A percentile compares a stretch with the other conserved stretches of the same genome.
These are phyloP conservation scores for Mesotaenium endlicherianum DNA, from an alignment of 139 green algal species.

Conservation along the genomic window DNA sequence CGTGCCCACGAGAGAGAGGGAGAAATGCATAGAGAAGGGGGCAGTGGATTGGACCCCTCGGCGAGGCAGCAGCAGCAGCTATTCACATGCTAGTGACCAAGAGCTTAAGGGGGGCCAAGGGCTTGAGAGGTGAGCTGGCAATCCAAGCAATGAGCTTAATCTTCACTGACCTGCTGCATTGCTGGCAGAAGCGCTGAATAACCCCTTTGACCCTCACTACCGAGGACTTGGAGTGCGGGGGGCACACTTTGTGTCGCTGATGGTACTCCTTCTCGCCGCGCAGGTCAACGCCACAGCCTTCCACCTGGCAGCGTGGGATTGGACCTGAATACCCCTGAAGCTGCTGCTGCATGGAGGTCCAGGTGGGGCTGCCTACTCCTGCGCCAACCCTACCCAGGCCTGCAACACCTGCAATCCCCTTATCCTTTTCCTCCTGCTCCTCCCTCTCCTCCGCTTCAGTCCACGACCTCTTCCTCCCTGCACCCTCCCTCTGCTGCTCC, in stretches of 20 bases:
- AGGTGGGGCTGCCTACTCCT: not conserved
- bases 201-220: constrained; percentile 5
- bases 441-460: not conserved
- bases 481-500: not conserved
- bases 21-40: too few relatives aligned
- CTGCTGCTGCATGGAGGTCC: not conserved
- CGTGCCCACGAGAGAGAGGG: too few relatives aligned
- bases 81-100: too few relatives aligned
- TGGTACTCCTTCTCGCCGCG: constrained; percentile 29
- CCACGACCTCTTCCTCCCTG: not conserved
- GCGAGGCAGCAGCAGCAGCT: too few relatives aligned
- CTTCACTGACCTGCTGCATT: constrained; percentile 43
- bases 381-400: not conserved
- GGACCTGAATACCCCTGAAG: not conserved
- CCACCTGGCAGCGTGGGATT: constrained; percentile 32
- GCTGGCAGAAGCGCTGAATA: constrained; percentile 46
- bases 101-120: too few relatives aligned
- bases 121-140: too few relatives aligned
- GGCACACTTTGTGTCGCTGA: constrained; percentile 23
- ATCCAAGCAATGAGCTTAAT: too few relatives aligned
- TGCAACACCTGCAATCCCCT: not conserved
- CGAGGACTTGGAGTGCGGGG: constrained; percentile 19
- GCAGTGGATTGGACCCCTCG: too few relatives aligned
- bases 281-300: constrained; percentile 32
- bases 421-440: not conserved